Base-by-base conservation (phyloP, 257 asterid genomes). In the Przewalskia tangutica region DNA sequence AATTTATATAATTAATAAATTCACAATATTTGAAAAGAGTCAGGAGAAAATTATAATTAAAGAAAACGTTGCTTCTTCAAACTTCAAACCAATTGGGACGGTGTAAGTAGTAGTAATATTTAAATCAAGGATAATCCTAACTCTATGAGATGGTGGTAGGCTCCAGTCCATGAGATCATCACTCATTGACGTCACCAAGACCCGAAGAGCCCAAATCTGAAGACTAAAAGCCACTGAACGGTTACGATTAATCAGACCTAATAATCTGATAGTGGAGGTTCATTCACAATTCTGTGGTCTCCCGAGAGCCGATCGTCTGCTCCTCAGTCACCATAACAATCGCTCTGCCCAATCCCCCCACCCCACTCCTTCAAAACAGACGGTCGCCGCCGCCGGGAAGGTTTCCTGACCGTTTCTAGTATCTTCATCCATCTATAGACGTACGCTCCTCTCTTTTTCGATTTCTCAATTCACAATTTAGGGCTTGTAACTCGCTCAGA, bases 301-400 rank as follows among this genome's bases (percentile, higher is more conserved):
- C 32, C 14, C 14, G 94, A 80, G 91, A 88, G 81, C 79, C 83
- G 82, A 88, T 90, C 92, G 81, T 77, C 86, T 84, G 90, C 89
- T 64, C 84, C 90, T 87, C 85, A 46, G 79, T 42, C 78, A 84
- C 38, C 83, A 17, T 75, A 79, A 20, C 84, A 6, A 36, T 32
- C 2, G 12, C n/a, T 42, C 36, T 42, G 53, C 44, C 58, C 42
- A 27, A 38, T 17, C 65, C 16, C 34, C 32, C 32, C 32, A 0
- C 0, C 32, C 32, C 32, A 2, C 76, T 48, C 64, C 62, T 42
- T 7, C 68, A 65, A 40, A 40, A 34, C 36, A 13, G 36, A 2
- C 55, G 77, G 42, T 51, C 81, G 84, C 86, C 75, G 38, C 38
- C 50, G 84, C 86, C 85, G 92, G 89, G 27, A 82, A 83, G 38